Percentiles rank a stretch among this genome's conserved stretches.
Conservation (phyloP, 2,329 filamentous ascomycete genomes). For the Calonectria multiphialidica region DNA sequence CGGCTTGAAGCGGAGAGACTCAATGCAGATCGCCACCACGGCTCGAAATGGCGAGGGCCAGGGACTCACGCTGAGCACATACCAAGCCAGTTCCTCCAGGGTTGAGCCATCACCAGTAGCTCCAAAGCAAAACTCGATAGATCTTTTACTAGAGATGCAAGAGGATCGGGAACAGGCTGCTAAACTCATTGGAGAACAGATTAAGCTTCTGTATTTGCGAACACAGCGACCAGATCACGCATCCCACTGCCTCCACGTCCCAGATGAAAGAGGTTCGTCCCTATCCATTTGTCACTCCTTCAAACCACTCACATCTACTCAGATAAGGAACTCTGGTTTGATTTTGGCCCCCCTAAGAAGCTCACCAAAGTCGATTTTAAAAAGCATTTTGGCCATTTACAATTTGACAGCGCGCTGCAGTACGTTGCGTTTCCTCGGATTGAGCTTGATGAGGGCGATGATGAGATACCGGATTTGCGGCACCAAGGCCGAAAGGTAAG, state of each 20-base stretch:
- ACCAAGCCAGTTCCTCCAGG: too few relatives aligned
- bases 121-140: background rate
- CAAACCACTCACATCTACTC: background rate
- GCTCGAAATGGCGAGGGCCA: too few relatives aligned
- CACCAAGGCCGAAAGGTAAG: constrained; percentile 10
- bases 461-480: background rate
- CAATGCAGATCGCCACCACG: background rate
- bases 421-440: constrained; percentile 23
- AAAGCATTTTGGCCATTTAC: constrained; percentile 14
- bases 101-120: too few relatives aligned
- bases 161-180: background rate
- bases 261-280: background rate
- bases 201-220: constrained; percentile 12
- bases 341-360: constrained; percentile 18
- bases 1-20: background rate
- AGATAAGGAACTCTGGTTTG: constrained; percentile 19
- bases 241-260: background rate
- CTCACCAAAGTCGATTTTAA: background rate
- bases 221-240: background rate
- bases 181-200: background rate
- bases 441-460: background rate
- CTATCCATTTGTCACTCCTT: too few relatives aligned
- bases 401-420: constrained; percentile 11
- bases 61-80: too few relatives aligned
- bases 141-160: background rate